These are phyloP conservation scores for Graphiopsis chlorocephala DNA, from an alignment of 2,329 filamentous ascomycete genomes.

Conservation along the genomic window DNA sequence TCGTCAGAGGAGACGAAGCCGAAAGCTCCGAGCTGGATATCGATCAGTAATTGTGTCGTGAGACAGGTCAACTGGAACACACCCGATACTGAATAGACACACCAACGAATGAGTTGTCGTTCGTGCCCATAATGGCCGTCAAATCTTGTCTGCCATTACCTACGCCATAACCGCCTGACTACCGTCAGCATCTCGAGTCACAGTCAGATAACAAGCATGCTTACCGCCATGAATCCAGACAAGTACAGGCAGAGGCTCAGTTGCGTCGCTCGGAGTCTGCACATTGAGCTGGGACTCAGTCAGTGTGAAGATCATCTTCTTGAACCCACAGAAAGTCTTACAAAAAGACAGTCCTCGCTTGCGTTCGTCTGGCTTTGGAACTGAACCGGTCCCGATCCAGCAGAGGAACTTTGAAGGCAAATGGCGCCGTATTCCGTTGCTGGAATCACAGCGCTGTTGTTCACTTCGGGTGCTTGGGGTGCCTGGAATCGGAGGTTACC, in stretches of 20 bases:
- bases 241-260: neutral
- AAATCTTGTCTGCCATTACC: neutral
- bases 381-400: neutral
- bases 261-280: neutral
- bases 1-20: constrained; percentile 43
- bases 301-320: neutral
- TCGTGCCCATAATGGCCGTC: neutral
- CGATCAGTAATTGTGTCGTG: neutral
- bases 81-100: neutral
- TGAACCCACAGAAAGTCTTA: neutral
- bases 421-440: neutral
- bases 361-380: neutral
- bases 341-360: neutral
- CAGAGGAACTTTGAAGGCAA: neutral
- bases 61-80: too few species aligned
- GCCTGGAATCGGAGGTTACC: constrained; percentile 30
- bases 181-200: neutral
- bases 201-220: neutral
- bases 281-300: neutral
- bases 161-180: neutral
- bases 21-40: constrained; percentile 42
- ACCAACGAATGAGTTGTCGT: neutral
- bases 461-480: constrained; percentile 7
- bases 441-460: neutral
- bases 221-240: neutral